Percentiles rank a stretch among this genome's conserved stretches.
phyloP scores from a whole-genome alignment of 306 rosid species.

The Bauhinia variegata region DNA sequence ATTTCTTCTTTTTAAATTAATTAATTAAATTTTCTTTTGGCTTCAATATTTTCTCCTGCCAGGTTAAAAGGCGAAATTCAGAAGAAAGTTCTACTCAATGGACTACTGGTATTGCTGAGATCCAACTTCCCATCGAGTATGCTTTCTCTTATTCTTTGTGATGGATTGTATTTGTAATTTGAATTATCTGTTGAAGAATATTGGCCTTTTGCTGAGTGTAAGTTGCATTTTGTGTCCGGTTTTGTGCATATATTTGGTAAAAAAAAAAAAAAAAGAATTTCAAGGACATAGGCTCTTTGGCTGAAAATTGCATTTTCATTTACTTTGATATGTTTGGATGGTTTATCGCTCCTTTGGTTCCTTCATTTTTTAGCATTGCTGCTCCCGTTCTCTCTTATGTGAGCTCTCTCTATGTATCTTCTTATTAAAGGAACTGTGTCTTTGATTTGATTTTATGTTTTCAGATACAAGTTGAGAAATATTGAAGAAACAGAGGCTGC shows the following conservation, averaged over 20 bases:
- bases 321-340: conserved; percentile 2
- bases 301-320: conserved; percentile 9
- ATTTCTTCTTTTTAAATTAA: too few species aligned
- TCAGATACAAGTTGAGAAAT: conserved; percentile 85
- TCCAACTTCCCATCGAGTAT: conserved; percentile 98
- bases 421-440: neutral
- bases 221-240: conserved; percentile 10
- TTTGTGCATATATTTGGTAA: conserved; percentile 17
- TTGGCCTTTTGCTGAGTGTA: conserved; percentile 13
- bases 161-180: conserved; percentile 12
- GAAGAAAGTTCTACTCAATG: conserved; percentile 99
- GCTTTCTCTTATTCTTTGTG: conserved; percentile 34
- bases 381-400: conserved; percentile 7
- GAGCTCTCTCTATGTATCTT: neutral
- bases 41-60: conserved; percentile 22
- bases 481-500: conserved; percentile 99
- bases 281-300: neutral
- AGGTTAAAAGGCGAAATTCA: conserved; percentile 91
- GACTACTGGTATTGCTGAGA: conserved; percentile 99
- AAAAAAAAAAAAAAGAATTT: neutral
- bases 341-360: conserved; percentile 12
- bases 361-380: neutral
- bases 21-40: too few species aligned
- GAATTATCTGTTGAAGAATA: neutral
- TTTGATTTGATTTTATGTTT: conserved; percentile 31